A percentile compares a stretch with the other conserved stretches of the same genome.
Conservation (phyloP, 176 grass and related monocot genomes). For the Zoysia japonica region DNA sequence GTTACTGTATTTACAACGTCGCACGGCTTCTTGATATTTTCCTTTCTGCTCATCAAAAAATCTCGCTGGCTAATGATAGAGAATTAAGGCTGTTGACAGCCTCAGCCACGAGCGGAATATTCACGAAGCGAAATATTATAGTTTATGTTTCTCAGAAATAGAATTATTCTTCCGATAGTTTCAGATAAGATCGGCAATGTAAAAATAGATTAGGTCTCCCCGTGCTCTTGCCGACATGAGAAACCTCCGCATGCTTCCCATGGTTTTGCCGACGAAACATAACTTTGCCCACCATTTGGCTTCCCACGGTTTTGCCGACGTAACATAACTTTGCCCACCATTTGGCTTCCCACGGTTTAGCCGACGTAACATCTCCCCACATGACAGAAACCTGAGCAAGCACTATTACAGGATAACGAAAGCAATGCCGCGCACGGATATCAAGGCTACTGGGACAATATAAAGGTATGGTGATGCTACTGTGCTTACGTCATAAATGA, state of each 20-base stretch:
- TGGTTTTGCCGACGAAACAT: not conserved
- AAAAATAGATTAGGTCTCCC: not conserved
- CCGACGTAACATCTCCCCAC: not conserved
- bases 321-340: not conserved
- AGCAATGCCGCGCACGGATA: not conserved
- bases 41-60: constrained; percentile 4
- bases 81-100: not conserved
- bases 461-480: not conserved
- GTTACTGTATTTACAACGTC: not conserved
- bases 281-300: not conserved
- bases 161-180: not conserved
- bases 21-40: not conserved
- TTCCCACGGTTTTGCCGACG: not conserved
- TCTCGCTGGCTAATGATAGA: not conserved
- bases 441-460: not conserved
- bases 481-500: not conserved
- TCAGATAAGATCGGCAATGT: not conserved
- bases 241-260: not conserved
- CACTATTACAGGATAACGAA: not conserved
- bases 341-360: not conserved
- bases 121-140: not conserved
- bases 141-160: not conserved
- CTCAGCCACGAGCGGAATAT: not conserved
- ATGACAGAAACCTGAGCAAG: not conserved
- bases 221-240: not conserved